Evolutionary conservation across 495 filamentous ascomycete genomes (phyloP).

Genomic region (Lophium mytilinum): DNA sequence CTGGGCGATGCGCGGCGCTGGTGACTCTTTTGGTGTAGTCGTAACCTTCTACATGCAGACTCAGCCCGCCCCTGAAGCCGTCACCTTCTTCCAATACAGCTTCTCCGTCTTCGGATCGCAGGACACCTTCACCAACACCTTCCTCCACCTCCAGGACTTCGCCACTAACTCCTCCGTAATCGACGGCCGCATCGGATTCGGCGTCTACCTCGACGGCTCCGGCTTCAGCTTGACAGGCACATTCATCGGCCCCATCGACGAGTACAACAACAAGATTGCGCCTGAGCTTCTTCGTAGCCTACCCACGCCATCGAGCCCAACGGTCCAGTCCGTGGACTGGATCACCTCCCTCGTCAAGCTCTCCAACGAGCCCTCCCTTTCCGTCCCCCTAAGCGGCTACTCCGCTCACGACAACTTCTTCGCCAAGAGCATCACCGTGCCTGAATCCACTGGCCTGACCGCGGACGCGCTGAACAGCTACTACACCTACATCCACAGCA

Average conservation of each 20-base stretch:
- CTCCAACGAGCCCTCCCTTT: slow-evolving; percentile 20
- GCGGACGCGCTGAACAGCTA: slow-evolving; percentile 32
- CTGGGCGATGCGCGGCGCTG: slow-evolving; percentile 49
- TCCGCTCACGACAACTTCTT: slow-evolving; percentile 43
- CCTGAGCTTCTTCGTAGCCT: slow-evolving; percentile 19
- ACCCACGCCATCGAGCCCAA: not conserved
- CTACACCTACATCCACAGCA: slow-evolving; percentile 27
- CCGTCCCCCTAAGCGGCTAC: slow-evolving; percentile 26
- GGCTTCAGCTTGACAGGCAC: slow-evolving; percentile 10
- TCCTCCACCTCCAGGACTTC: slow-evolving; percentile 25
- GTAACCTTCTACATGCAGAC: slow-evolving; percentile 57
- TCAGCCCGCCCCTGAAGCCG: slow-evolving; percentile 43
- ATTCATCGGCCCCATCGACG: slow-evolving; percentile 18
- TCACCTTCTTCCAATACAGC: slow-evolving; percentile 40
- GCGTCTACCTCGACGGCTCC: slow-evolving; percentile 17
- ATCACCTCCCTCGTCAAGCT: slow-evolving; percentile 10
- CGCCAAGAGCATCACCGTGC: slow-evolving; percentile 40
- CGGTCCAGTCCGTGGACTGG: slow-evolving; percentile 8
- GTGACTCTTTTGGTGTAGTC: slow-evolving; percentile 54
- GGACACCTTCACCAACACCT: slow-evolving; percentile 13
- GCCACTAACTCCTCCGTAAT: slow-evolving; percentile 17
- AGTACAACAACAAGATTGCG: slow-evolving; percentile 16
- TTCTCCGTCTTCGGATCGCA: slow-evolving; percentile 7
- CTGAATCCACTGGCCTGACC: slow-evolving; percentile 31
- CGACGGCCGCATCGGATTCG: slow-evolving; percentile 18